Base-by-base conservation (phyloP, 352 stramenopile genomes). In the Peronospora belbahrii region DNA sequence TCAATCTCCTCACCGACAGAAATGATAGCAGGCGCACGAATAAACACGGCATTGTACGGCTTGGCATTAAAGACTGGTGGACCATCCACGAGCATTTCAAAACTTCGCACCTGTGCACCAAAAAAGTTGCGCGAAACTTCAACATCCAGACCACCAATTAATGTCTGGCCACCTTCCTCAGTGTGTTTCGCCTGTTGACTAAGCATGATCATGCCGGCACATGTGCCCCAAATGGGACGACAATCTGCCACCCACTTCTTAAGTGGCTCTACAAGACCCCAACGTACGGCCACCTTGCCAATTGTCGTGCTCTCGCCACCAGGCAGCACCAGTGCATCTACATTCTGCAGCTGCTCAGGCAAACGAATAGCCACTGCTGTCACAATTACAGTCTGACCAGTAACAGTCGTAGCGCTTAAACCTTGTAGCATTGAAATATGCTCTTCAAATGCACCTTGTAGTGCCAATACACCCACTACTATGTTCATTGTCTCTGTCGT, bases 121-220 rank as follows among this genome's bases (percentile, higher is more conserved):
- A 98, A 98, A 63, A 97, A 98, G 70, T 98, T 98, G 45, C 95
- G 77, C 59, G 90, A 97, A n/a, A 98, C 92, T 36, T 96, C 65
- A 43, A 97, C 87, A 65, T 97, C 88, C 48, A 98, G 72, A n/a
- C 94, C 94, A 19, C 93, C 93, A 43, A 98, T 91, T 34, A 98
- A 70, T 30, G 81, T 85, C 63, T 98, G 92, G 9, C 94, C 94
- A 48, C 95, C 86, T 54, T 88, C 66, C 54, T 98, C 83, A 11
- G 65, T 65, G 57, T 89, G 77, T 59, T 87, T 88, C 46, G 77
- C 80, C 54, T 43, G 94, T 76, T 65, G 51, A 11, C 56, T 65
- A 24, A 98, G 74, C 59, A 98, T 80, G 71, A 98, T 98, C 90
- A 98, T 97, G 45, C 95, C 95, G 2, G 95, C 95, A 62, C 95